Evolutionary conservation across 2,329 filamentous ascomycete genomes (phyloP).

Genomic region (Rosellinia necatrix): DNA sequence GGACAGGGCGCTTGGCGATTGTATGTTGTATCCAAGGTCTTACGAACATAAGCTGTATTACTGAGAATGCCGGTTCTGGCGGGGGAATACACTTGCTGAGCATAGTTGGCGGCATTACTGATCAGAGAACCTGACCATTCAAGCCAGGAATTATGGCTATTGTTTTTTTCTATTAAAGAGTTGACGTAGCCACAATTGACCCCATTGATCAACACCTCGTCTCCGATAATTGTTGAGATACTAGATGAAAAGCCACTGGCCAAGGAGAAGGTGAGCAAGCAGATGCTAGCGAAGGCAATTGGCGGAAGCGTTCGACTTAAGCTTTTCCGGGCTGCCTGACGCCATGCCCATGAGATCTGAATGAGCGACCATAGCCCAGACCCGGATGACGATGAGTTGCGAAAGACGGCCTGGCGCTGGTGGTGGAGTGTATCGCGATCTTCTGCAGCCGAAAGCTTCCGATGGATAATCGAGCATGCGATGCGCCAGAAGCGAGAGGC

Average conservation of each 20-base stretch:
- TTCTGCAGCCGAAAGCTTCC: not conserved
- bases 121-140: not conserved
- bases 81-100: constrained; percentile 20
- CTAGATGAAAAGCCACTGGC: constrained; percentile 8
- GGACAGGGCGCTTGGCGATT: constrained; percentile 4
- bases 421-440: not conserved
- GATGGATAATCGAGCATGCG: not conserved
- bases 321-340: not conserved
- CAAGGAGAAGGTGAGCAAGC: not conserved
- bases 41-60: too few relatives aligned
- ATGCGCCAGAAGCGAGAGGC: constrained; percentile 5
- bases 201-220: constrained; percentile 1
- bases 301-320: not conserved
- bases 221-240: not conserved
- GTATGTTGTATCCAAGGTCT: not conserved
- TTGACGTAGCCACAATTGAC: not conserved
- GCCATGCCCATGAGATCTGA: constrained; percentile 1
- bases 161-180: not conserved
- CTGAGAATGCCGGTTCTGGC: not conserved
- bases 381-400: constrained; percentile 1
- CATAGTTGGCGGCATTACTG: constrained; percentile 25
- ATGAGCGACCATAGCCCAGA: not conserved
- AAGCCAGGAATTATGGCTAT: not conserved
- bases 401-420: constrained; percentile 13
- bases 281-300: not conserved